Conservation (phyloP, 345 rosid species). For the Clarkia xantiana region DNA sequence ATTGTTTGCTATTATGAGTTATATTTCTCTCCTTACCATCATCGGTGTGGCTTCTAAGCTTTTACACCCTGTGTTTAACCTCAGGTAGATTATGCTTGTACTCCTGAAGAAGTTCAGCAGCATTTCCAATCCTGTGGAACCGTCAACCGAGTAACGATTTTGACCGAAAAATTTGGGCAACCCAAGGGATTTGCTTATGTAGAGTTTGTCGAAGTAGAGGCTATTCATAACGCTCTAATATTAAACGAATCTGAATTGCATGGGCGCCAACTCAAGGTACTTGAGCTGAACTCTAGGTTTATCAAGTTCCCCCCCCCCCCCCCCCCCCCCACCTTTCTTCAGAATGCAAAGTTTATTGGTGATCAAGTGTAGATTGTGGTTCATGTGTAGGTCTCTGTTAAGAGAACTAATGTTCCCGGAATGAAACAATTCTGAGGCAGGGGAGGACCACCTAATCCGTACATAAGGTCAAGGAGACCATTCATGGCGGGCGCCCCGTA, state of each 20-base stretch:
- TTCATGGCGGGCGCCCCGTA: constrained; percentile 54
- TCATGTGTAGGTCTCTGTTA: constrained; percentile 65
- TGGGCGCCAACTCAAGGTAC: constrained; percentile 92
- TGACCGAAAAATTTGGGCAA: constrained; percentile 97
- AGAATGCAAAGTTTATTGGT: background rate
- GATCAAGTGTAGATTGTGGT: constrained; percentile 7
- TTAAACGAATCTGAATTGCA: constrained; percentile 92
- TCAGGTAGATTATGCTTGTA: constrained; percentile 93
- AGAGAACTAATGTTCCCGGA: constrained; percentile 96
- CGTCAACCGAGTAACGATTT: constrained; percentile 87
- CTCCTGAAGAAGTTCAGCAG: constrained; percentile 99
- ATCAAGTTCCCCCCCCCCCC: background rate
- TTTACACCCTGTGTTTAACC: background rate
- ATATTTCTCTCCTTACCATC: background rate
- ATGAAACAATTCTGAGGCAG: constrained; percentile 92
- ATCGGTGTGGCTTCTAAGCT: background rate
- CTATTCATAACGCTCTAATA: constrained; percentile 80
- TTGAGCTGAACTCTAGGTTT: background rate
- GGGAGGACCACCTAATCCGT: constrained; percentile 27
- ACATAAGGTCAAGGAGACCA: constrained; percentile 69
- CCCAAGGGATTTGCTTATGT: constrained; percentile 99
- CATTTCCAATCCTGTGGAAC: constrained; percentile 99
- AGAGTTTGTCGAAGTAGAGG: constrained; percentile 88
- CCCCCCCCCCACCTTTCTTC: background rate
- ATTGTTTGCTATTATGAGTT: background rate